phyloP scores from a whole-genome alignment of 495 filamentous ascomycete species.

The Podospora anserina region DNA sequence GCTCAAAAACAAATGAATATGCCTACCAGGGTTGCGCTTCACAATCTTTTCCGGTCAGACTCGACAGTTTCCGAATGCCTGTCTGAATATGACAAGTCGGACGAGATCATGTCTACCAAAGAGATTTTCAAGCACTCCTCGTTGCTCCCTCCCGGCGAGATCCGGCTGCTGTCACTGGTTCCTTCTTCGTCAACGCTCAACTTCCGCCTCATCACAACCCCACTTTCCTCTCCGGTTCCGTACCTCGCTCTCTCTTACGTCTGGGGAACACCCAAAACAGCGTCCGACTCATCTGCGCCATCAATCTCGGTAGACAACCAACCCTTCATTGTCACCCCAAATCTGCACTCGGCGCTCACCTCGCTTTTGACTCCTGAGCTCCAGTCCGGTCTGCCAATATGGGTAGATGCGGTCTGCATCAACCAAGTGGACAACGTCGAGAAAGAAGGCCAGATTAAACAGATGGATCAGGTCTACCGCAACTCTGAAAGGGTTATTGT shows the following conservation, averaged over 20 bases:
- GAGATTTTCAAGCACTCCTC: neutral
- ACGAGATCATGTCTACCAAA: neutral
- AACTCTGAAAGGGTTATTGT: neutral
- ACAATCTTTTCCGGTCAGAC: neutral
- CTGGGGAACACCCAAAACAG: neutral
- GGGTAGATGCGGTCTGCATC: constrained; percentile 6
- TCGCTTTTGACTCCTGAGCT: constrained; percentile 1
- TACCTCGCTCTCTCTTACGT: constrained; percentile 3
- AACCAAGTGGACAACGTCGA: constrained; percentile 1
- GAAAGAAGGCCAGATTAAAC: neutral
- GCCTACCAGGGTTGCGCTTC: neutral
- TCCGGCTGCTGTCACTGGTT: neutral
- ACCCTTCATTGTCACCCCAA: neutral
- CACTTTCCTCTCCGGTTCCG: neutral
- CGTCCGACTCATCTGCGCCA: neutral
- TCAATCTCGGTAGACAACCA: neutral
- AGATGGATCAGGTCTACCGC: neutral
- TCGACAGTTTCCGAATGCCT: no score
- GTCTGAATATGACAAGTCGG: no score
- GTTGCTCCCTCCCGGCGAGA: neutral
- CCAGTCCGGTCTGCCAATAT: neutral
- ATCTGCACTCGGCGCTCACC: neutral
- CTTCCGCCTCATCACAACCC: constrained; percentile 2
- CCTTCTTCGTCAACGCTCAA: neutral
- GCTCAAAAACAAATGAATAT: neutral